Evolutionary conservation across 2,329 filamentous ascomycete genomes (phyloP).

Genomic region (Chaetoscypha palmicola): DNA sequence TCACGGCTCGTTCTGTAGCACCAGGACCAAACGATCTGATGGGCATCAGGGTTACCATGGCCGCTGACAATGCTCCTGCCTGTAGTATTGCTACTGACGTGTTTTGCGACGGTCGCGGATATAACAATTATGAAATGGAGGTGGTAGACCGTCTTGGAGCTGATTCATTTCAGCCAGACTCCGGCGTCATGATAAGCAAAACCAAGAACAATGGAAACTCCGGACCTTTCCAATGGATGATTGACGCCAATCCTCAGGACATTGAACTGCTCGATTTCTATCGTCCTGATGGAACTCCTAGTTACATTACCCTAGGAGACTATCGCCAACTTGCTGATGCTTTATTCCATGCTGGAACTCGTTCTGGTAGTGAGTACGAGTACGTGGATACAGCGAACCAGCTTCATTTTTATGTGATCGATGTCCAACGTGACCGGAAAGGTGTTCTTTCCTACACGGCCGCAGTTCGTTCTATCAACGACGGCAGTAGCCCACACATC

Average conservation of each 20-base stretch:
- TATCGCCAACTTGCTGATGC: conserved; percentile 14
- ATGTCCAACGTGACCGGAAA: conserved; percentile 3
- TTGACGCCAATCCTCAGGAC: conserved; percentile 16
- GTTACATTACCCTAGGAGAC: conserved; percentile 12
- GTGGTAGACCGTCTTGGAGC: conserved; percentile 14
- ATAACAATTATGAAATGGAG: conserved; percentile 12
- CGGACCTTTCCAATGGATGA: conserved; percentile 11
- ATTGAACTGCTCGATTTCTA: conserved; percentile 13
- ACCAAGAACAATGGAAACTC: conserved; percentile 1
- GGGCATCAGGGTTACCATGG: conserved; percentile 9
- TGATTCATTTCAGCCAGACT: conserved; percentile 12
- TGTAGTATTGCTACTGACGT: conserved; percentile 10
- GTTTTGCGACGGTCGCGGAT: conserved; percentile 13
- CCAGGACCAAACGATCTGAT: conserved; percentile 7
- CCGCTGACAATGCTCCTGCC: conserved; percentile 5
- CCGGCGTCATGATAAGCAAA: conserved; percentile 16
- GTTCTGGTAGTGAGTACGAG: conserved; percentile 14
- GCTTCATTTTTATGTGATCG: conserved; percentile 14
- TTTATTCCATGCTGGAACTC: conserved; percentile 13
- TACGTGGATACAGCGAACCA: conserved; percentile 11
- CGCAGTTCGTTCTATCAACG: conserved; percentile 8
- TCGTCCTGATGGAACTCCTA: conserved; percentile 10
- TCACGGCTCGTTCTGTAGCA: conserved; percentile 10
- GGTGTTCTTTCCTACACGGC: conserved; percentile 12
- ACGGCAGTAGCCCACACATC: conserved; percentile 3